Conservation (phyloP, 1,139 yeast genomes). For the Lipomyces yarrowii region DNA sequence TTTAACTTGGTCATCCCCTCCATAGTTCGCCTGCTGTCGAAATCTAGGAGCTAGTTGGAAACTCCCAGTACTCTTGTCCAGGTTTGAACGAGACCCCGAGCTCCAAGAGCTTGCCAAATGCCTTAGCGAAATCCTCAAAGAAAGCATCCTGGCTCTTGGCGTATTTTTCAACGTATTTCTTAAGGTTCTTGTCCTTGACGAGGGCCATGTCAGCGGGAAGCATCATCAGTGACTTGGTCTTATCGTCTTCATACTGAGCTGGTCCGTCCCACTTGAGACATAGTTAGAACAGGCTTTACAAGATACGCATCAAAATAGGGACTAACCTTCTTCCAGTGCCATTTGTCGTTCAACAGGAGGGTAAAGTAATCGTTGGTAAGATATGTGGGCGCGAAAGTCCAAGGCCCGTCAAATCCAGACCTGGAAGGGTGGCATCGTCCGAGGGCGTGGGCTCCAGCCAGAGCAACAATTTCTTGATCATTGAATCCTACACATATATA, state of each 20-base stretch:
- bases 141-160: constrained; percentile 71
- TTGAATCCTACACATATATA: constrained; percentile 50
- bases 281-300: not conserved
- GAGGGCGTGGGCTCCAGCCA: constrained; percentile 85
- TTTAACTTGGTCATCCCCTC: not conserved
- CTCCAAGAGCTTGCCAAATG: constrained; percentile 70
- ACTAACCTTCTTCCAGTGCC: constrained; percentile 56
- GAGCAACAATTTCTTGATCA: constrained; percentile 83
- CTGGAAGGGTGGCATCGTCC: constrained; percentile 52
- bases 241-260: constrained; percentile 73
- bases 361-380: constrained; percentile 81
- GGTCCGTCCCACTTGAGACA: constrained; percentile 67
- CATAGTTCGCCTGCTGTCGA: not conserved
- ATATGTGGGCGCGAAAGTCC: constrained; percentile 83
- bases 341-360: constrained; percentile 65
- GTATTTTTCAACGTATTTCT: constrained; percentile 66
- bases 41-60: constrained; percentile 21
- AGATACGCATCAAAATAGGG: not conserved
- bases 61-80: constrained; percentile 24
- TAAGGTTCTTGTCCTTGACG: constrained; percentile 64
- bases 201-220: constrained; percentile 81
- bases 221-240: constrained; percentile 82
- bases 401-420: constrained; percentile 81
- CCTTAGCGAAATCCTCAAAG: constrained; percentile 71
- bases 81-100: constrained; percentile 56